These are phyloP conservation scores for Eucalyptus erythrocorys DNA, from an alignment of 345 rosid species.

Conservation along the genomic window DNA sequence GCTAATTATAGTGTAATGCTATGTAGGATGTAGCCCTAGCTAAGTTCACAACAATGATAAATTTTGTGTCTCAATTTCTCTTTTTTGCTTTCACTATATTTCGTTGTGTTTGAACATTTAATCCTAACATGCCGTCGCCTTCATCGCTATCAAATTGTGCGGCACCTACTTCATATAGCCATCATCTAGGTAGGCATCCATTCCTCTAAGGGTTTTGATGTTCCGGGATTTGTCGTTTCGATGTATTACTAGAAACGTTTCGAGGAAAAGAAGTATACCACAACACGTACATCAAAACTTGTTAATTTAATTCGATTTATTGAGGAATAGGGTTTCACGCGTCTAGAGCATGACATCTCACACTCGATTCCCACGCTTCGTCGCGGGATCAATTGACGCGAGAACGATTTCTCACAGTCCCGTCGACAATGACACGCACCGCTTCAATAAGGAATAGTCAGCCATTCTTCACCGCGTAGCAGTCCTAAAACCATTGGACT, in stretches of 20 bases:
- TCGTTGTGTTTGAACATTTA: too few relatives aligned
- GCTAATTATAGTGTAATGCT: too few relatives aligned
- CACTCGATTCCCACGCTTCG: neutral
- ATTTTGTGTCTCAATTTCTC: too few relatives aligned
- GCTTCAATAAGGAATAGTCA: neutral
- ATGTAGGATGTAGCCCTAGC: too few relatives aligned
- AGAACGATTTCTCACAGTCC: neutral
- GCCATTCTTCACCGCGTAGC: neutral
- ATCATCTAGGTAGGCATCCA: conserved; percentile 59
- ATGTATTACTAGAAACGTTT: neutral
- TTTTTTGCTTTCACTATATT: too few relatives aligned
- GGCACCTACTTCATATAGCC: conserved; percentile 75
- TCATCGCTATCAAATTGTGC: conserved; percentile 57
- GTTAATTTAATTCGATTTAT: neutral
- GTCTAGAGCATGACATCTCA: neutral
- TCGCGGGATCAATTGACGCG: neutral
- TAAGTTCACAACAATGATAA: too few relatives aligned
- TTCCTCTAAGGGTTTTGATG: neutral
- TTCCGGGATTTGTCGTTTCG: neutral
- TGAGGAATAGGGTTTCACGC: neutral
- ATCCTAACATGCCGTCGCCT: conserved; percentile 28
- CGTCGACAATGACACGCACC: neutral
- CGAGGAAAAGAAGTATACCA: neutral
- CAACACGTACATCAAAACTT: neutral
- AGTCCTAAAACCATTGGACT: neutral